These are phyloP conservation scores for Fusarium redolens DNA, from an alignment of 2,329 filamentous ascomycete species.

Conservation along the genomic window DNA sequence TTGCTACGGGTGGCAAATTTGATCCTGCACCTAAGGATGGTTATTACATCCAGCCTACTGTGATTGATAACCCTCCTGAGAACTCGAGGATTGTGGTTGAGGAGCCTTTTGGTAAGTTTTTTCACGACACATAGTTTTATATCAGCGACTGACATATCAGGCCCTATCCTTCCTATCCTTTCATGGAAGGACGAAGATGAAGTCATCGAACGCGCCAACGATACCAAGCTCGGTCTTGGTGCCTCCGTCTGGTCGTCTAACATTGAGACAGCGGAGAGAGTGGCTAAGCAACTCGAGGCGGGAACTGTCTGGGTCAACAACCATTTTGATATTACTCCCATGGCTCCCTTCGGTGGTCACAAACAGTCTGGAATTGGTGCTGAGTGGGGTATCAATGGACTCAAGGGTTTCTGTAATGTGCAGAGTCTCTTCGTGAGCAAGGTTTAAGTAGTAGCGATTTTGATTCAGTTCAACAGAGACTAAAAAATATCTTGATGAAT, in stretches of 20 bases:
- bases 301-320: slow-evolving; percentile 71
- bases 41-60: slow-evolving; percentile 68
- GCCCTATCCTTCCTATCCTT: slow-evolving; percentile 71
- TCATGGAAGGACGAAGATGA: slow-evolving; percentile 71
- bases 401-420: slow-evolving; percentile 49
- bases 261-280: slow-evolving; percentile 58
- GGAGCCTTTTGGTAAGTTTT: slow-evolving; percentile 58
- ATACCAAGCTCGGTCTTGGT: slow-evolving; percentile 64
- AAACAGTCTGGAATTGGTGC: slow-evolving; percentile 58
- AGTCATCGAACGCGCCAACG: slow-evolving; percentile 67
- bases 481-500: not conserved
- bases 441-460: not conserved
- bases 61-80: slow-evolving; percentile 70
- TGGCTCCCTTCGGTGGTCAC: slow-evolving; percentile 56
- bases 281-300: slow-evolving; percentile 65
- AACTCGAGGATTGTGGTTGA: slow-evolving; percentile 66
- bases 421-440: slow-evolving; percentile 41
- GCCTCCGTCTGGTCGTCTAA: slow-evolving; percentile 68
- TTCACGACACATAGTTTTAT: fast-evolving
- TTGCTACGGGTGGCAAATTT: slow-evolving; percentile 51
- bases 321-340: slow-evolving; percentile 59
- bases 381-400: slow-evolving; percentile 55
- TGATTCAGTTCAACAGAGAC: not conserved
- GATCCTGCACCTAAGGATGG: slow-evolving; percentile 52
- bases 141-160: not conserved